Conservation (phyloP, 2,329 filamentous ascomycete genomes). For the Sarocladium kiliense region DNA sequence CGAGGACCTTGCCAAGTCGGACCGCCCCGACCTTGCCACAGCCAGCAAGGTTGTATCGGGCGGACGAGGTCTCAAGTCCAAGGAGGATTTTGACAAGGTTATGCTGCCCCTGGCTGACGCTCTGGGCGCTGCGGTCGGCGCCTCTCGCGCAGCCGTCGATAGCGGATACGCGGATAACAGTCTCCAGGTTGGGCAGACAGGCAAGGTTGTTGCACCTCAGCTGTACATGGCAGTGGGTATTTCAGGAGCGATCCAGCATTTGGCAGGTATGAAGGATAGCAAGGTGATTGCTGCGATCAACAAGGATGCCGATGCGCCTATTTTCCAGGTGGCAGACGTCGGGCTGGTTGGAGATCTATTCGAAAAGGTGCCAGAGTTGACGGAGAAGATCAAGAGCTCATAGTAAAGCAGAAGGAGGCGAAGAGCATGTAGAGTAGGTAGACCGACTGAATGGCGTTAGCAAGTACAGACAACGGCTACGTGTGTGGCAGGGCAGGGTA, state of each 20-base stretch:
- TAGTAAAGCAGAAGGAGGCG: slow-evolving; percentile 15
- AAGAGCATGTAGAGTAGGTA: too few relatives aligned
- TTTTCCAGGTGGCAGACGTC: slow-evolving; percentile 97
- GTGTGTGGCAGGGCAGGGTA: too few relatives aligned
- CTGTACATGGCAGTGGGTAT: slow-evolving; percentile 95
- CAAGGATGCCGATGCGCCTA: slow-evolving; percentile 94
- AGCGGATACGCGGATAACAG: slow-evolving; percentile 98
- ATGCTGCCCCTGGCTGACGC: slow-evolving; percentile 91
- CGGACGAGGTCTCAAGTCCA: slow-evolving; percentile 91
- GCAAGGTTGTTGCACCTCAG: slow-evolving; percentile 96
- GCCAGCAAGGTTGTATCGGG: slow-evolving; percentile 87
- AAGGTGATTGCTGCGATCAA: slow-evolving; percentile 99
- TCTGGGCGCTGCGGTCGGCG: slow-evolving; percentile 91
- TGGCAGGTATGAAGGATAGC: slow-evolving; percentile 99
- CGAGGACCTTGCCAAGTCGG: slow-evolving; percentile 87
- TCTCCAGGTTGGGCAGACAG: slow-evolving; percentile 95
- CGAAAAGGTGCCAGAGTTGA: slow-evolving; percentile 91
- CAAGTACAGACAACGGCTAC: too few relatives aligned
- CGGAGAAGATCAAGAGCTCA: slow-evolving; percentile 78
- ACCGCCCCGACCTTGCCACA: slow-evolving; percentile 89
- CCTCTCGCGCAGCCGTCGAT: slow-evolving; percentile 91
- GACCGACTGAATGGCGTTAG: too few relatives aligned
- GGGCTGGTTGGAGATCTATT: slow-evolving; percentile 94
- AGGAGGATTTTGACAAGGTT: slow-evolving; percentile 91
- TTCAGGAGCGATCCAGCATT: slow-evolving; percentile 93